Percentiles rank a stretch among this genome's conserved stretches.
phyloP scores from a whole-genome alignment of 371 early-diverging fungal genomes.

The Umbelopsis sp. region DNA sequence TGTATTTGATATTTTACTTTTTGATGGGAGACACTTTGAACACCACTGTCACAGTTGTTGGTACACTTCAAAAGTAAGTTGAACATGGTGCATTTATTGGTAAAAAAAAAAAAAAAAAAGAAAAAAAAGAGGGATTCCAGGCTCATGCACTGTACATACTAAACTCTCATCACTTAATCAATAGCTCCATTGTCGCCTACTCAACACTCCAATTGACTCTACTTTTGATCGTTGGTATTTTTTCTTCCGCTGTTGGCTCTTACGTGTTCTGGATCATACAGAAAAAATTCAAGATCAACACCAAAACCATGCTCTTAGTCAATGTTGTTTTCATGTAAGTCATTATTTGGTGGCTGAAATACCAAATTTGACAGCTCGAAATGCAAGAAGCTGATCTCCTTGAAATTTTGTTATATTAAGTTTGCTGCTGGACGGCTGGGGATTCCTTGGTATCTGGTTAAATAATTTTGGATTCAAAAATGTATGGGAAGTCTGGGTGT shows the following conservation, averaged over 20 bases:
- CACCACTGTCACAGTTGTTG: conserved; percentile 6
- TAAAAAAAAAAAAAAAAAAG: too few species aligned
- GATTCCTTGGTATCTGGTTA: conserved; percentile 16
- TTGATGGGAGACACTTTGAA: conserved; percentile 16
- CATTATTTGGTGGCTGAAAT: neutral
- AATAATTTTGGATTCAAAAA: conserved; percentile 17
- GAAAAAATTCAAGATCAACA: neutral
- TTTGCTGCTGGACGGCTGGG: conserved; percentile 17
- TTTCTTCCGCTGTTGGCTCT: conserved; percentile 13
- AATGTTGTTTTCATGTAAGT: conserved; percentile 11
- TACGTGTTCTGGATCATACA: conserved; percentile 18
- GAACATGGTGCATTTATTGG: neutral
- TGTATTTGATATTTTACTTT: conserved; percentile 17
- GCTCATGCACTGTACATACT: too few species aligned
- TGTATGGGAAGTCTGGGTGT: conserved; percentile 17
- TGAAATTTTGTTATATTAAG: neutral
- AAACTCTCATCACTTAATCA: neutral
- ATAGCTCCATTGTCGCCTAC: conserved; percentile 7
- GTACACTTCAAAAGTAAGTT: conserved; percentile 17
- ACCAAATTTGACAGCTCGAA: neutral
- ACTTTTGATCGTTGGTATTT: conserved; percentile 9
- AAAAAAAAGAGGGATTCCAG: too few species aligned
- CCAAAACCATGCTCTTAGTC: conserved; percentile 14
- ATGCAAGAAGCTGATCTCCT: neutral
- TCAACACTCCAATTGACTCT: conserved; percentile 13